Evolutionary conservation across 495 filamentous ascomycete genomes (phyloP).

Genomic region (Penicillium parvum): DNA sequence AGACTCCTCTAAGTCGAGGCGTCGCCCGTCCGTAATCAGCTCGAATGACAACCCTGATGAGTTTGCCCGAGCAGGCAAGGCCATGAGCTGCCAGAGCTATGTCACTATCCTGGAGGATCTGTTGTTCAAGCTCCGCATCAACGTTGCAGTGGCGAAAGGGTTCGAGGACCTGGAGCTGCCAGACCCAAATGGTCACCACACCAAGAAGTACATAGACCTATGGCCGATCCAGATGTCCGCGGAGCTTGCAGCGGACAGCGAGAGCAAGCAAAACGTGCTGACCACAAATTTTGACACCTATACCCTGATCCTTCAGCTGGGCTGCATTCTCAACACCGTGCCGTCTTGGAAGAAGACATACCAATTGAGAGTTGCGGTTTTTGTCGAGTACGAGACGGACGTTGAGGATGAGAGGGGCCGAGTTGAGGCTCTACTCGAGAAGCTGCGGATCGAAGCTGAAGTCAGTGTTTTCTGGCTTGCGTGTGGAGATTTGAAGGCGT

Average conservation of each 20-base stretch:
- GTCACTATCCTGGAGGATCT: conserved; percentile 83
- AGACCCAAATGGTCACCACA: conserved; percentile 45
- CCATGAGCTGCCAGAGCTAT: conserved; percentile 65
- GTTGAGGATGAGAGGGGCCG: conserved; percentile 72
- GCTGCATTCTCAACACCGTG: conserved; percentile 79
- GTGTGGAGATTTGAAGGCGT: conserved; percentile 64
- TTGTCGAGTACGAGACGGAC: conserved; percentile 85
- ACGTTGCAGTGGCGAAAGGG: conserved; percentile 81
- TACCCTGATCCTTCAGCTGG: conserved; percentile 80
- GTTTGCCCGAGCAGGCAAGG: conserved; percentile 55
- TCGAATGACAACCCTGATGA: conserved; percentile 10
- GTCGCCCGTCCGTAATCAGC: conserved; percentile 14
- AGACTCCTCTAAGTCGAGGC: conserved; percentile 26
- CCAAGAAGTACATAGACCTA: conserved; percentile 79
- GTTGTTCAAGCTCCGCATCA: conserved; percentile 70
- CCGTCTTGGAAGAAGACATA: conserved; percentile 78
- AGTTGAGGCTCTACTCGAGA: conserved; percentile 71
- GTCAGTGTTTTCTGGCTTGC: conserved; percentile 80
- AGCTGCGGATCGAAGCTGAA: conserved; percentile 75
- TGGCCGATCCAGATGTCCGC: conserved; percentile 88
- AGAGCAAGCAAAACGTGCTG: conserved; percentile 59
- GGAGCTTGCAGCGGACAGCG: conserved; percentile 61
- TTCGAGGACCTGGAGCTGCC: conserved; percentile 75
- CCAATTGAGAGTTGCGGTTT: conserved; percentile 70
- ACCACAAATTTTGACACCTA: conserved; percentile 94